Percentiles rank a stretch among this genome's conserved stretches.
phyloP scores from a whole-genome alignment of 2,329 filamentous ascomycete species.

The Penicillium polonicum region DNA sequence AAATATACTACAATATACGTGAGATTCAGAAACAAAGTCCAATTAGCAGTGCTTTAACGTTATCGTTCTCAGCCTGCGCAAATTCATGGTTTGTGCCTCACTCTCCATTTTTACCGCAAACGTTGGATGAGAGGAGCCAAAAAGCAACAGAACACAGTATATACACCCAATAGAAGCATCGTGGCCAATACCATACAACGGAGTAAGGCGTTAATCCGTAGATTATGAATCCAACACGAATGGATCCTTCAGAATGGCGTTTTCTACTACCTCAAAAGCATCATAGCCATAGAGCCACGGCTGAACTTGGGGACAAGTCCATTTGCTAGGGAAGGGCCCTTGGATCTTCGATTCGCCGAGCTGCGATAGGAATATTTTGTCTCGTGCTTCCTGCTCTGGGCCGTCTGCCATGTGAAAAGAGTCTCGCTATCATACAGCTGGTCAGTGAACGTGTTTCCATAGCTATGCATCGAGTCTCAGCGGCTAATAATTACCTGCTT shows the following conservation, averaged over 20 bases:
- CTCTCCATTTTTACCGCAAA: too few relatives aligned
- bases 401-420: slow-evolving; percentile 57
- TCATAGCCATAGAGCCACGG: slow-evolving; percentile 66
- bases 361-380: slow-evolving; percentile 57
- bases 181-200: neutral
- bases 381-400: slow-evolving; percentile 57
- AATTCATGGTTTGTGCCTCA: too few relatives aligned
- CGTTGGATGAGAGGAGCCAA: too few relatives aligned
- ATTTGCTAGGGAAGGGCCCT: slow-evolving; percentile 62
- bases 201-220: neutral
- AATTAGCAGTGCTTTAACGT: neutral
- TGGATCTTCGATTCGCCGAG: slow-evolving; percentile 51
- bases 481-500: slow-evolving; percentile 36
- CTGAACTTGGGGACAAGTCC: slow-evolving; percentile 63
- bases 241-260: slow-evolving; percentile 25
- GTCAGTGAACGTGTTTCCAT: neutral
- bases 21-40: neutral
- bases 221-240: neutral
- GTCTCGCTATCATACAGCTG: slow-evolving; percentile 40
- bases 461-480: neutral
- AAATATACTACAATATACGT: neutral
- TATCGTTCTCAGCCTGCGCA: too few relatives aligned
- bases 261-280: slow-evolving; percentile 56
- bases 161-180: neutral
- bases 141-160: neutral